Percentiles rank a stretch among this genome's conserved stretches.
Conservation (phyloP, 208 protist species). For the Ichthyophonus hoferi region DNA sequence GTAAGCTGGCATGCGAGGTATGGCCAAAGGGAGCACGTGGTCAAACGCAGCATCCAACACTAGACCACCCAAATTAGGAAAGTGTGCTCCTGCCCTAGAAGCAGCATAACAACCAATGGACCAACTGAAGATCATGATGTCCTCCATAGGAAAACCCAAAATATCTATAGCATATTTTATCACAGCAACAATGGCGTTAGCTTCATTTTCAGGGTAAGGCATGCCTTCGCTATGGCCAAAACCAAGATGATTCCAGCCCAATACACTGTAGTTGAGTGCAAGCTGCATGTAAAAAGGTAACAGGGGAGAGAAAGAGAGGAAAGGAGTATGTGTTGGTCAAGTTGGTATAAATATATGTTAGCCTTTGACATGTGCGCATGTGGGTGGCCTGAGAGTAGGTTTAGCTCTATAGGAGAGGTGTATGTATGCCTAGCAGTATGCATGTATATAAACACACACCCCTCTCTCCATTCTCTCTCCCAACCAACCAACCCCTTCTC, state of each 20-base stretch:
- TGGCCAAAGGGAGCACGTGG: slow-evolving; percentile 17
- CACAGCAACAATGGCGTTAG: neutral
- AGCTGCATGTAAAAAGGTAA: neutral
- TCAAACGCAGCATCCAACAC: slow-evolving; percentile 46
- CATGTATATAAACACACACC: too few relatives aligned
- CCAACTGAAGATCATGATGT: slow-evolving; percentile 39
- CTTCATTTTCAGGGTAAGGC: slow-evolving; percentile 11
- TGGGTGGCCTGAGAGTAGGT: too few relatives aligned
- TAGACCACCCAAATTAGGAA: slow-evolving; percentile 11
- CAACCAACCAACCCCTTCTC: too few relatives aligned
- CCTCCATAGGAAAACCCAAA: neutral
- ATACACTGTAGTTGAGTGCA: neutral
- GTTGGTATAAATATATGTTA: too few relatives aligned
- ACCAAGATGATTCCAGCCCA: slow-evolving; percentile 35
- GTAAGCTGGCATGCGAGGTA: slow-evolving; percentile 5
- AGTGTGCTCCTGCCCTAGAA: neutral
- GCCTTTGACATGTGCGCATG: too few relatives aligned
- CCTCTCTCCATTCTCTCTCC: too few relatives aligned
- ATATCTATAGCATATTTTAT: slow-evolving; percentile 12
- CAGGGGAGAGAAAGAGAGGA: neutral
- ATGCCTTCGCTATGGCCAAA: slow-evolving; percentile 8
- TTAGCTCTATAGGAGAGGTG: neutral
- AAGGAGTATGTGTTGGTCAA: too few relatives aligned
- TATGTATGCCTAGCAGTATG: neutral
- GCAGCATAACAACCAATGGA: slow-evolving; percentile 37